Evolutionary conservation across 2,329 filamentous ascomycete species (phyloP), one percentile per base, ranked within the genome.

Genomic region (Clathrospora elynae): DNA sequence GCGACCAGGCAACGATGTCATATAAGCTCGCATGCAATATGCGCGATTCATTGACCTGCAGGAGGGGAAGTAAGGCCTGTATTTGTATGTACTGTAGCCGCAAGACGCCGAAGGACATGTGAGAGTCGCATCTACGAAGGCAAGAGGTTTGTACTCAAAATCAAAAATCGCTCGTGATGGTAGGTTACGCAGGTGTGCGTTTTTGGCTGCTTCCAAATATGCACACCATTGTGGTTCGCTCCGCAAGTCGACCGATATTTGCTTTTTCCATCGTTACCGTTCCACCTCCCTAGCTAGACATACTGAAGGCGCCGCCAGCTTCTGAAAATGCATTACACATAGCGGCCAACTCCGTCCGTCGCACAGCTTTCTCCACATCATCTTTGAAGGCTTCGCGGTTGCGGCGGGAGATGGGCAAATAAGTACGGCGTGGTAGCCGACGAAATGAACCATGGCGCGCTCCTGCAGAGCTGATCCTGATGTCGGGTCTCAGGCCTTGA

Each of bases 181-280:
- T n/a, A n/a, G n/a, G n/a, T n/a, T n/a, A n/a, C n/a, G n/a, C n/a
- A n/a, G 22, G 34, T 46, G 43, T 48, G 47, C 40, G 22, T 48
- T 35, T 37, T 48, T 55, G 48, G 53, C 46, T 51, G 33, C 23
- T 14, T 20, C 18, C 16, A n/a, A 12, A 26, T 26, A 49, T 49
- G 45, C 51, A 51, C 42, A 50, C 52, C 50, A 56, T 46, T 34
- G 20, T 37, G 30, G 43, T 34, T 28, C 35, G 49, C 49, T 34
- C 51, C 52, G 46, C 35, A 48, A 48, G 46, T 41, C 30, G 34
- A 50, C 49, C 49, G 34, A 50, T 29, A 42, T 38, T 51, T 45
- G n/a, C 46, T 74, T 75, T 75, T 68, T 51, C 36, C 39, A 35
- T 46, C 33, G 44, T 49, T 55, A 37, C 39, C 17, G 11, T 13